phyloP scores from a whole-genome alignment of 371 early-diverging fungal species.

The Actinomortierella wolfii region DNA sequence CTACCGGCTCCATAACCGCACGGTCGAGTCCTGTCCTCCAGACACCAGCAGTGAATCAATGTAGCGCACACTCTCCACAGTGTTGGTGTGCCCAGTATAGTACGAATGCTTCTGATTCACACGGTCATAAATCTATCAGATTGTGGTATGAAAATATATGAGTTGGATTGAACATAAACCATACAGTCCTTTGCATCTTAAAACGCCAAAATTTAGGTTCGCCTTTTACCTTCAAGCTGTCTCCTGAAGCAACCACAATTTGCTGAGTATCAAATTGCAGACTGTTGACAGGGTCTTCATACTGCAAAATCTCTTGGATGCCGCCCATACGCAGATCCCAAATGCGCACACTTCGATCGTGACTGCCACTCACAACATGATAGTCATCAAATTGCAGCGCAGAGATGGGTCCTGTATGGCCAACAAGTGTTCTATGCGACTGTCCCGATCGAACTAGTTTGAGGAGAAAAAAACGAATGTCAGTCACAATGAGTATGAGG shows the following conservation, averaged over 20 bases:
- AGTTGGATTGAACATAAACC: not conserved
- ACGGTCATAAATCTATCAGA: conserved; percentile 67
- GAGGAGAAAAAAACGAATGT: not conserved
- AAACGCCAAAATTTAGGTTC: no score
- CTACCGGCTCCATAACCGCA: conserved; percentile 62
- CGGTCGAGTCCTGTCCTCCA: conserved; percentile 60
- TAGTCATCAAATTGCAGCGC: conserved; percentile 80
- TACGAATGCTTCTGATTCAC: conserved; percentile 61
- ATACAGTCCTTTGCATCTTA: no score
- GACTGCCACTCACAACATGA: conserved; percentile 78
- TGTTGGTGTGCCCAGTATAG: conserved; percentile 54
- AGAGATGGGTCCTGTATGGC: conserved; percentile 75
- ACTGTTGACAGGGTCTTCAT: conserved; percentile 58
- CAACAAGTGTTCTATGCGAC: conserved; percentile 74
- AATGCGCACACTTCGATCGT: conserved; percentile 78
- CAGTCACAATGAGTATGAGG: not conserved
- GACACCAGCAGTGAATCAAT: conserved; percentile 57
- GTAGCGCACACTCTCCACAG: conserved; percentile 54
- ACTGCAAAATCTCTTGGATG: conserved; percentile 63
- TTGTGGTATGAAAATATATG: not conserved
- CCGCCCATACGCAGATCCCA: conserved; percentile 86
- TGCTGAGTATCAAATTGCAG: conserved; percentile 63
- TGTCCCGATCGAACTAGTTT: conserved; percentile 74
- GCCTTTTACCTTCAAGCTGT: conserved; percentile 57
- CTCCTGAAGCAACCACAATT: conserved; percentile 57